phyloP scores from a whole-genome alignment of 1,139 yeast genomes.

The Trichomonascaceae sp. region DNA sequence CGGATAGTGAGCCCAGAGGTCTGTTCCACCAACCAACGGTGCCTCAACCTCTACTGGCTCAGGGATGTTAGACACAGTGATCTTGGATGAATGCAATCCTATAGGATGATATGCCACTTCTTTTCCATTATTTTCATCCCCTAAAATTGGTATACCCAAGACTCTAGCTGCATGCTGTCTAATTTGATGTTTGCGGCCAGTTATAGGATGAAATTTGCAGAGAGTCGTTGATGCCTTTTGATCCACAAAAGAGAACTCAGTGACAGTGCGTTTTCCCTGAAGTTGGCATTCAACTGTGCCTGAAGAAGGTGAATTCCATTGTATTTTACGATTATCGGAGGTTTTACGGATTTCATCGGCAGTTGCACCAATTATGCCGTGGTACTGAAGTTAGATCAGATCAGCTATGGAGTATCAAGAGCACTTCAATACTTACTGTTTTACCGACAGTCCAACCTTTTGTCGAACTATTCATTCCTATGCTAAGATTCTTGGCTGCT shows the following conservation, averaged over 20 bases:
- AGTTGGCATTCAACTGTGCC: slow-evolving; percentile 16
- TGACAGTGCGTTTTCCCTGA: slow-evolving; percentile 16
- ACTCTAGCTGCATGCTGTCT: slow-evolving; percentile 31
- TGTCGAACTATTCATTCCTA: slow-evolving; percentile 16
- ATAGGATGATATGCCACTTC: slow-evolving; percentile 11
- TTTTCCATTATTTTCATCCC: slow-evolving; percentile 18
- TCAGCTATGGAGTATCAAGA: background rate
- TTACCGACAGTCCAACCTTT: slow-evolving; percentile 20
- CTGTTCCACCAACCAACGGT: slow-evolving; percentile 11
- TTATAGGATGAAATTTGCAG: slow-evolving; percentile 33
- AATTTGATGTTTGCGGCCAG: slow-evolving; percentile 45
- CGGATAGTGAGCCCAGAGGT: slow-evolving; percentile 12
- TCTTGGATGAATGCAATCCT: slow-evolving; percentile 14
- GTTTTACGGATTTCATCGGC: slow-evolving; percentile 4
- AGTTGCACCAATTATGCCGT: slow-evolving; percentile 13
- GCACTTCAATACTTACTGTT: slow-evolving; percentile 12
- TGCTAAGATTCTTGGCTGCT: slow-evolving; percentile 23
- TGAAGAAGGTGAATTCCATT: slow-evolving; percentile 7
- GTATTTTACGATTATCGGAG: background rate
- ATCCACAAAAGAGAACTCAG: slow-evolving; percentile 14
- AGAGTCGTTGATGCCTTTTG: slow-evolving; percentile 15
- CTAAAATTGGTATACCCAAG: slow-evolving; percentile 23
- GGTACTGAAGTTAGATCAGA: slow-evolving; percentile 11
- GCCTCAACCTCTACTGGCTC: slow-evolving; percentile 8
- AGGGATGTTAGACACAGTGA: slow-evolving; percentile 10